Evolutionary conservation across 768 basidiomycete species (phyloP).

Genomic region (Tricholoma sp.): DNA sequence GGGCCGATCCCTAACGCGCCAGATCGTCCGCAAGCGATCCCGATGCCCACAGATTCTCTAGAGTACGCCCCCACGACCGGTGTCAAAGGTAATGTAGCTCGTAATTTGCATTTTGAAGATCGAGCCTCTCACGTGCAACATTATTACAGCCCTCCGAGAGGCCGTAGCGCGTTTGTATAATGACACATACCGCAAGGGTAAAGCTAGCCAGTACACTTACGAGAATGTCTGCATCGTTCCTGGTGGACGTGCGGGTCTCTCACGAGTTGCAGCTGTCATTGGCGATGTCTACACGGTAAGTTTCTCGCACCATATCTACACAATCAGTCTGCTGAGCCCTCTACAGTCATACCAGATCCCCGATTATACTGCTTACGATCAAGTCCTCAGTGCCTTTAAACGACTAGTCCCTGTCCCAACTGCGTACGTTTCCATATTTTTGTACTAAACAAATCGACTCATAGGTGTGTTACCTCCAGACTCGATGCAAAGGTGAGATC

Average conservation of each 20-base stretch:
- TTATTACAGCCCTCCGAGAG: conserved; percentile 62
- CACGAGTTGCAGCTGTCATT: conserved; percentile 87
- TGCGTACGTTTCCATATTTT: conserved; percentile 44
- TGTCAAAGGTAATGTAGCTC: conserved; percentile 55
- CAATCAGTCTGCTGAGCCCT: conserved; percentile 1
- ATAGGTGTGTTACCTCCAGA: conserved; percentile 6
- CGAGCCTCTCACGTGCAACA: background rate
- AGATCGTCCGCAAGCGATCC: conserved; percentile 57
- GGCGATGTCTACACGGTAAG: conserved; percentile 81
- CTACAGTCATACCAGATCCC: conserved; percentile 82
- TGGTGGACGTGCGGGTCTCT: conserved; percentile 86
- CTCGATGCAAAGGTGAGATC: conserved; percentile 28
- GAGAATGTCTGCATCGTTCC: conserved; percentile 96
- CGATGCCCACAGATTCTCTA: conserved; percentile 63
- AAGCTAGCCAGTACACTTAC: conserved; percentile 78
- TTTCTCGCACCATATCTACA: conserved; percentile 2
- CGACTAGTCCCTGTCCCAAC: conserved; percentile 89
- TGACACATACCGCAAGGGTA: conserved; percentile 76
- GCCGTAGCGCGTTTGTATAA: conserved; percentile 93
- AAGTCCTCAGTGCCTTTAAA: conserved; percentile 81
- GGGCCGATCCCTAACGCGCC: conserved; percentile 78
- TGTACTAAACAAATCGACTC: background rate
- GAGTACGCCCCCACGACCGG: conserved; percentile 95
- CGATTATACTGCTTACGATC: conserved; percentile 88
- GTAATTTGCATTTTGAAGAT: background rate